phyloP scores from a whole-genome alignment of 2,329 filamentous ascomycete genomes.

The Apiospora malaysiana region DNA sequence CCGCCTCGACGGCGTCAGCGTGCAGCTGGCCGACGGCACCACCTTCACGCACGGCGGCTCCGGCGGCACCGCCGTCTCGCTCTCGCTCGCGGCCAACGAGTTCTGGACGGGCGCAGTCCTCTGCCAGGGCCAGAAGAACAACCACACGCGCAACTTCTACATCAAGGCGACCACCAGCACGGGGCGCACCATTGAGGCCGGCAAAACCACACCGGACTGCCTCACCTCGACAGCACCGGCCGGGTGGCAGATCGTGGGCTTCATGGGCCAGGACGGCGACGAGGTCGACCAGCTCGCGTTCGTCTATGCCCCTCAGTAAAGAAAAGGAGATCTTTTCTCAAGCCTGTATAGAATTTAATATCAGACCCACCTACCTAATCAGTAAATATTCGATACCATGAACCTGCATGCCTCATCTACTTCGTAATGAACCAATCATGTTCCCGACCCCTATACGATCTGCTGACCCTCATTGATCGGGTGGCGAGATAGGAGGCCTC shows the following conservation, averaged over 20 bases:
- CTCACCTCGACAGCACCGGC: conserved; percentile 49
- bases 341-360: background rate
- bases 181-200: conserved; percentile 51
- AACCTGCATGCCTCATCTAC: background rate
- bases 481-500: background rate
- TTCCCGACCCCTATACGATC: background rate
- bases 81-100: conserved; percentile 54
- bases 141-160: conserved; percentile 60
- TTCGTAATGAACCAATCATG: background rate
- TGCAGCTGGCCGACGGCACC: conserved; percentile 56
- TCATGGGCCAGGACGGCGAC: conserved; percentile 56
- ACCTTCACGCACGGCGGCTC: conserved; percentile 58
- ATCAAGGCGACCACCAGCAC: conserved; percentile 57
- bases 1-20: conserved; percentile 56
- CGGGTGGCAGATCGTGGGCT: conserved; percentile 61
- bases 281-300: conserved; percentile 62
- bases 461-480: background rate
- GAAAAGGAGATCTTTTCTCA: background rate
- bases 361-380: background rate
- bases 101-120: conserved; percentile 54
- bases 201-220: conserved; percentile 54
- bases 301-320: conserved; percentile 50
- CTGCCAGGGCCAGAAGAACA: conserved; percentile 55
- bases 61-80: conserved; percentile 46
- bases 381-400: background rate